Percentiles rank a stretch among this genome's conserved stretches.
Conservation (phyloP, 805 yeast species). For the Saccharomycopsis guyanensis region DNA sequence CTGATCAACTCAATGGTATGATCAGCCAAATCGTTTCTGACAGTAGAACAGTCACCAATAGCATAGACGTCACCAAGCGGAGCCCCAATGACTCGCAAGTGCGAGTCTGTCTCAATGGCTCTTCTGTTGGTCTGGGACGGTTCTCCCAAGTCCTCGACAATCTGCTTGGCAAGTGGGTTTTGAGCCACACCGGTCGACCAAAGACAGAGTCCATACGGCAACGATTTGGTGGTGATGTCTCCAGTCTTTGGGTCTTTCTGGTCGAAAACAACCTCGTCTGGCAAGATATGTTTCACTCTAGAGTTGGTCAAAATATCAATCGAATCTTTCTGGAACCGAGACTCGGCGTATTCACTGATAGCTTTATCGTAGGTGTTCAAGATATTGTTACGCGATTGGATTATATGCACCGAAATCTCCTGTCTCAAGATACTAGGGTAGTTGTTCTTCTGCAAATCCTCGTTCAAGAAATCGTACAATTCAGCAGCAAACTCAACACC, state of each 20-base stretch:
- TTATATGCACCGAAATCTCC: conserved; percentile 57
- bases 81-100: conserved; percentile 60
- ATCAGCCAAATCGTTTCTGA: conserved; percentile 50
- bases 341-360: conserved; percentile 57
- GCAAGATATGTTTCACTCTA: conserved; percentile 50
- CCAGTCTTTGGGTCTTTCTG: conserved; percentile 40
- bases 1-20: conserved; percentile 46
- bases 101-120: conserved; percentile 74
- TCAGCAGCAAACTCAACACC: conserved; percentile 74
- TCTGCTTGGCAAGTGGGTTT: conserved; percentile 50
- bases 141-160: conserved; percentile 39
- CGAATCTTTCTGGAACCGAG: conserved; percentile 53
- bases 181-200: conserved; percentile 77
- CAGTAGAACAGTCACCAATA: conserved; percentile 65
- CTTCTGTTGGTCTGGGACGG: conserved; percentile 50
- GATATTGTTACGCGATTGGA: conserved; percentile 61
- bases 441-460: conserved; percentile 43
- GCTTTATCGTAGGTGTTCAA: conserved; percentile 62
- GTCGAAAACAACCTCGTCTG: conserved; percentile 50
- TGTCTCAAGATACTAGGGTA: conserved; percentile 58
- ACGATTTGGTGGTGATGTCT: conserved; percentile 33
- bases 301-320: conserved; percentile 59
- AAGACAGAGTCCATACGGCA: conserved; percentile 61
- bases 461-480: conserved; percentile 56
- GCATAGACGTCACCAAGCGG: conserved; percentile 64